Base-by-base conservation (phyloP, 1,284 basidiomycete genomes). In the Salmacisia buchloeana region DNA sequence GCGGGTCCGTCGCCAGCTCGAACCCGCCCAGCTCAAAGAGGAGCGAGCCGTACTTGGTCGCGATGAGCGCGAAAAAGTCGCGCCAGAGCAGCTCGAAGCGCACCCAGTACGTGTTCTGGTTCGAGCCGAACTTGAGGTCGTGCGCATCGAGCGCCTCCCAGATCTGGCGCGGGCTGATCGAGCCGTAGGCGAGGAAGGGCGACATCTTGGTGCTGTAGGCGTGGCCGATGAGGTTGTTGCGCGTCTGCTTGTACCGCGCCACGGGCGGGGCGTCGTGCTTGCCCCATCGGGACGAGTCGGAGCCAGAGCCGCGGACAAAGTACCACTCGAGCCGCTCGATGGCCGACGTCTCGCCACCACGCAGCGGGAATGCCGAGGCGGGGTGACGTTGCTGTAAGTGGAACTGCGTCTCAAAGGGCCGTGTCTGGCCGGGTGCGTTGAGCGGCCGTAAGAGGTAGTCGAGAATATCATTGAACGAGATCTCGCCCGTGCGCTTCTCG, bases 41-140 rank as follows among this genome's bases (percentile, higher is more conserved):
- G 25, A 80, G 68, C 27, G 76, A 64, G 1, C 81, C 81, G 52
- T 73, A 82, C 69, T 81, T 82, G 74, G 81, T 64, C 3, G 79
- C 74, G 54, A 81, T 81, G 60, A 81, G 23, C 21, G 38, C 56
- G 9, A 83, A 63, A 83, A 81, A 76, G 69, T 85, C 84, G 18
- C 85, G 72, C 84, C 84, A 85, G 25, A 85, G 78, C 12, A 85
- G 71, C 73, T 85, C 85, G 69, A 85, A 85, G 72, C 81, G 78
- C 34, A 80, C 78, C 82, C 82, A 83, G 69, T 83, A 83, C 12
- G 81, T 80, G 69, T 81, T 81, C 56, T 81, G 78, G 33, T 77
- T 75, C 56, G 73, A 72, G 23, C 80, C 79, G 57, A 73, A 78
- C 60, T 79, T 76, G 34, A 69, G 67, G 58, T 81, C 80, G 69